These are phyloP conservation scores for Monosporascus ibericus DNA, from an alignment of 2,329 filamentous ascomycete species.

Conservation along the genomic window DNA sequence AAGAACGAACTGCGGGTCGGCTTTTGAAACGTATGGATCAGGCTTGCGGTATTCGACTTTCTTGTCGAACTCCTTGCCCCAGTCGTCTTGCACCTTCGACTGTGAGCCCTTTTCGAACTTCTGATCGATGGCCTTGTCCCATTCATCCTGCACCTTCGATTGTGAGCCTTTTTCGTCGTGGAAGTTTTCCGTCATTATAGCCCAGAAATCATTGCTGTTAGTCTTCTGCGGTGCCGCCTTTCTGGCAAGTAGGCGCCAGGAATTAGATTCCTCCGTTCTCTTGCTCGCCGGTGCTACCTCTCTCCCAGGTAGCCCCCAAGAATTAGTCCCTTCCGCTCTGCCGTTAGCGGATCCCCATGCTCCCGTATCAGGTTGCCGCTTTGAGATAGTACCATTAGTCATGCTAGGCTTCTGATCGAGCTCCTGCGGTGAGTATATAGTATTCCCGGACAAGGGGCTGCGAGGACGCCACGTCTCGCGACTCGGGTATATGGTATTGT, in stretches of 20 bases:
- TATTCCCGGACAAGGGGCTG: too few relatives aligned
- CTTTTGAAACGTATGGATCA: not conserved
- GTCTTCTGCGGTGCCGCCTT: constrained; percentile 7
- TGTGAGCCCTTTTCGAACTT: constrained; percentile 3
- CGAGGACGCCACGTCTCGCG: too few relatives aligned
- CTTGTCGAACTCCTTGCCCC: constrained; percentile 11
- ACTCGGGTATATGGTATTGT: too few relatives aligned
- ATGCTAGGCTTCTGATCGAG: not conserved
- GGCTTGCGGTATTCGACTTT: not conserved
- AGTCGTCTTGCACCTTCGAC: not conserved
- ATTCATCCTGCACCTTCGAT: not conserved
- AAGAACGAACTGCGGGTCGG: not conserved
- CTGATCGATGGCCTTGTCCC: not conserved
- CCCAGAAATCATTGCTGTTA: constrained; percentile 14
- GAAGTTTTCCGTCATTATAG: constrained; percentile 1
- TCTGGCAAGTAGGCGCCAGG: constrained; percentile 13
- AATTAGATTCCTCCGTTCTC: not conserved
- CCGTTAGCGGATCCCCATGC: not conserved
- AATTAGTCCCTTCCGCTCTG: not conserved
- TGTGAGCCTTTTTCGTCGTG: not conserved
- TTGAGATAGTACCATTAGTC: not conserved
- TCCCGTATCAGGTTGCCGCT: not conserved
- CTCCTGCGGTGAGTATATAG: too few relatives aligned
- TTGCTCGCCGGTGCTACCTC: not conserved
- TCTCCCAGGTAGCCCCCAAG: not conserved